Conservation (phyloP, 2,329 filamentous ascomycete species). For the Onygenales sp. region DNA sequence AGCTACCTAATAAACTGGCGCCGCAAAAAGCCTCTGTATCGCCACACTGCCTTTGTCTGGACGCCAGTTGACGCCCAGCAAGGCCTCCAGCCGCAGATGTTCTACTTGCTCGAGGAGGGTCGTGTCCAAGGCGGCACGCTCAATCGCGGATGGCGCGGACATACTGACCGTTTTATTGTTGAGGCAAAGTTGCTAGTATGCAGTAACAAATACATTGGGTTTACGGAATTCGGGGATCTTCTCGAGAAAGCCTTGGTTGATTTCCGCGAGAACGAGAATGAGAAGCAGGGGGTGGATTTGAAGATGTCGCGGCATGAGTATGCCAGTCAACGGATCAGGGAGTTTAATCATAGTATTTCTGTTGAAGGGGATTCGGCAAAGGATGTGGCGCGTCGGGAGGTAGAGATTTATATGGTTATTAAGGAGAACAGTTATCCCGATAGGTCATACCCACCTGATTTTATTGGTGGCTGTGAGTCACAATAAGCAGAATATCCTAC, state of each 20-base stretch:
- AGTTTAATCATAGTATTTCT: not conserved
- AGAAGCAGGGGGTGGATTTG: not conserved
- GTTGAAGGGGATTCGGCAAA: not conserved
- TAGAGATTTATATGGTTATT: not conserved
- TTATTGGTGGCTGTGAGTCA: not conserved
- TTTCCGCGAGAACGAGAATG: not conserved
- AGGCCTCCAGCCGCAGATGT: not conserved
- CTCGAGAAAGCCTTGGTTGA: not conserved
- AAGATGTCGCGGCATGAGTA: not conserved
- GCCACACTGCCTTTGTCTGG: not conserved
- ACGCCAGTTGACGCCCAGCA: not conserved
- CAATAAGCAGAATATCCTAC: not conserved
- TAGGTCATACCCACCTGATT: not conserved
- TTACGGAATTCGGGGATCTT: not conserved
- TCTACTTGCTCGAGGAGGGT: not conserved
- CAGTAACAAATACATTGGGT: not conserved
- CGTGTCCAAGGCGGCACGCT: not conserved
- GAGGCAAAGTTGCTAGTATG: not conserved
- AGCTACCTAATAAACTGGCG: not conserved
- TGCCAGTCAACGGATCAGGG: not conserved
- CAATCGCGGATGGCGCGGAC: not conserved
- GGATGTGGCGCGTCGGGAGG: not conserved
- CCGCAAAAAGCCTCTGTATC: not conserved
- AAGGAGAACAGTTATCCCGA: not conserved
- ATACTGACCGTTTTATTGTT: not conserved